Evolutionary conservation across 495 filamentous ascomycete species (phyloP).

Genomic region (Lasiosphaeria hispida): DNA sequence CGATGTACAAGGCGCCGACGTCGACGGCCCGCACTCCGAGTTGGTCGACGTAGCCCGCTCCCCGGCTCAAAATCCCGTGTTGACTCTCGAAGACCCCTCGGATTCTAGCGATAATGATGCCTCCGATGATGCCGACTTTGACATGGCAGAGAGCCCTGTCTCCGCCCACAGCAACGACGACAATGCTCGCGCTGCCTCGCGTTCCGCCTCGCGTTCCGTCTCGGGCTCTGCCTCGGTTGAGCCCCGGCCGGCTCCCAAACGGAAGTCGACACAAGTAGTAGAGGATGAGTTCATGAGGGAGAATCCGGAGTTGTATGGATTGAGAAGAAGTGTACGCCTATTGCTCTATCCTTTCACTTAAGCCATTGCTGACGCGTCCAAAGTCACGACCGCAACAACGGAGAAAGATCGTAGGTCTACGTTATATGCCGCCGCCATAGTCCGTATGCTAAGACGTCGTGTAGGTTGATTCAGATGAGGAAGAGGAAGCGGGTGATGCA

Average conservation of each 20-base stretch:
- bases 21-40: conserved; percentile 34
- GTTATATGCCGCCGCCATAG: background rate
- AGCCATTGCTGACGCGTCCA: conserved; percentile 34
- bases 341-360: conserved; percentile 1
- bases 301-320: conserved; percentile 94
- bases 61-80: conserved; percentile 65
- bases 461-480: conserved; percentile 71
- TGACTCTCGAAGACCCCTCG: conserved; percentile 30
- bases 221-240: conserved; percentile 32
- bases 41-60: conserved; percentile 57
- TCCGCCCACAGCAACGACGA: conserved; percentile 45
- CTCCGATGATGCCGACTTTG: conserved; percentile 78
- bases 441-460: conserved; percentile 24
- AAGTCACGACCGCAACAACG: conserved; percentile 53
- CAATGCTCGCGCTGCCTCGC: conserved; percentile 63
- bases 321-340: conserved; percentile 78
- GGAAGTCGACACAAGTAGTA: conserved; percentile 62
- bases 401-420: conserved; percentile 47
- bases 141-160: conserved; percentile 61
- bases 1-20: conserved; percentile 39
- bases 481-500: conserved; percentile 53
- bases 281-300: conserved; percentile 81
- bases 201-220: no score
- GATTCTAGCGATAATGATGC: conserved; percentile 64
- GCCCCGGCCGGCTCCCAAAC: conserved; percentile 64